phyloP scores from a whole-genome alignment of 768 basidiomycete genomes.

The Crassisporium funariophilum region DNA sequence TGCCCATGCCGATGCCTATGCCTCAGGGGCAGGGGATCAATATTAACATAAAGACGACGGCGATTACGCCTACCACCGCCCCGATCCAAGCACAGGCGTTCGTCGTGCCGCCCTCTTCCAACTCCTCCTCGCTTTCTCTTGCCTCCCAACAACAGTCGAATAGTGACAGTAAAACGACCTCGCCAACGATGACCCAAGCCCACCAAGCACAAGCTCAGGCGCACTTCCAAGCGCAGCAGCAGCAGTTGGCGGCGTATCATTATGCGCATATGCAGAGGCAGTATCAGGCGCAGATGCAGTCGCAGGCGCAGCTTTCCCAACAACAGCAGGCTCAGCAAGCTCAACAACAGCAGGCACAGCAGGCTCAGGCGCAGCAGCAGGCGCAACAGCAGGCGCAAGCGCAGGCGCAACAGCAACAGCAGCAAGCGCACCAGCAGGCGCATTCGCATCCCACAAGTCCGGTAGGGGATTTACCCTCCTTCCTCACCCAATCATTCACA shows the following conservation, averaged over 20 bases:
- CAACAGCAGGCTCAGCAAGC: slow-evolving; percentile 13
- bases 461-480: too few relatives aligned
- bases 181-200: background rate
- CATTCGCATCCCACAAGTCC: too few relatives aligned
- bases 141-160: too few relatives aligned
- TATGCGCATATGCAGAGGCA: slow-evolving; percentile 27
- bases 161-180: background rate
- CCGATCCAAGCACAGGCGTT: slow-evolving; percentile 20
- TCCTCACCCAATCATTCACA: too few relatives aligned
- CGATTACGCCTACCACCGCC: slow-evolving; percentile 18
- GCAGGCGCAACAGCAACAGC: slow-evolving; percentile 19
- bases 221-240: slow-evolving; percentile 19
- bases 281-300: slow-evolving; percentile 25
- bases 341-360: slow-evolving; percentile 4
- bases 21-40: slow-evolving; percentile 5
- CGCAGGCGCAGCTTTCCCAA: slow-evolving; percentile 21
- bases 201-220: slow-evolving; percentile 11
- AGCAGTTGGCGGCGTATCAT: slow-evolving; percentile 15
- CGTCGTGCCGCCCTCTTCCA: too few relatives aligned
- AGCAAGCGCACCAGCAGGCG: slow-evolving; percentile 12
- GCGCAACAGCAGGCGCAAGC: slow-evolving; percentile 12
- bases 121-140: too few relatives aligned
- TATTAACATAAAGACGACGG: slow-evolving; percentile 19
- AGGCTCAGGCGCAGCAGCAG: too few relatives aligned
- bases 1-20: background rate